phyloP scores from a whole-genome alignment of 352 stramenopile genomes.

The Globisporangium heterothallicum region DNA sequence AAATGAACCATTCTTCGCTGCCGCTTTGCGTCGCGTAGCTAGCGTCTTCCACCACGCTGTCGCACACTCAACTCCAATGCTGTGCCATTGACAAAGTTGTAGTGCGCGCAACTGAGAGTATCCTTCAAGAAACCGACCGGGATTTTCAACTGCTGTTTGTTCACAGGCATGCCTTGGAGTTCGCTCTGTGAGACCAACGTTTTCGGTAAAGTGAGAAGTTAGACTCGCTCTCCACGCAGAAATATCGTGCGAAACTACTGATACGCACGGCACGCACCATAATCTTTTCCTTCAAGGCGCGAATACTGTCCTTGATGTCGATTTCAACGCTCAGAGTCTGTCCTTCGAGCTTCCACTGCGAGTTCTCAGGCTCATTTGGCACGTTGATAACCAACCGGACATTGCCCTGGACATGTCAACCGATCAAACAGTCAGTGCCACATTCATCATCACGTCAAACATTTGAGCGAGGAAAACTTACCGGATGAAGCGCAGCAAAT shows the following conservation, averaged over 20 bases:
- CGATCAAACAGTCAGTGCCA: too few species aligned
- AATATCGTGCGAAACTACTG: too few species aligned
- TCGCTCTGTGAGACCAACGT: conserved; percentile 45
- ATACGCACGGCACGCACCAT: conserved; percentile 50
- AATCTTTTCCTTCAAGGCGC: conserved; percentile 90
- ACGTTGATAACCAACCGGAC: conserved; percentile 74
- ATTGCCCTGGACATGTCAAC: conserved; percentile 42
- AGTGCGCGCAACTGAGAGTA: conserved; percentile 68
- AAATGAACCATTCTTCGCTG: too few species aligned
- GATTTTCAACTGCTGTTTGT: conserved; percentile 95
- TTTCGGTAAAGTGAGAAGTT: too few species aligned
- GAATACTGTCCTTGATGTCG: conserved; percentile 87
- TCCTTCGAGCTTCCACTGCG: conserved; percentile 91
- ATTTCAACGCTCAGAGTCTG: conserved; percentile 88
- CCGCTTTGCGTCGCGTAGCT: conserved; percentile 2
- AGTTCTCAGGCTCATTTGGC: conserved; percentile 84
- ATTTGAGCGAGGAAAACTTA: too few species aligned
- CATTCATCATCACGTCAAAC: too few species aligned
- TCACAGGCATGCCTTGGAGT: conserved; percentile 89
- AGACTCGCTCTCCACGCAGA: too few species aligned
- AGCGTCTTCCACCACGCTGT: conserved; percentile 71
- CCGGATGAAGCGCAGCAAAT: conserved; percentile 69
- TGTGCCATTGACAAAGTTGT: conserved; percentile 81
- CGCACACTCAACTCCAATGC: conserved; percentile 73
- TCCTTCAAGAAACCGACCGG: conserved; percentile 92